Percentiles rank a stretch among this genome's conserved stretches.
Conservation (phyloP, 345 rosid genomes). For the Carallia brachiata region DNA sequence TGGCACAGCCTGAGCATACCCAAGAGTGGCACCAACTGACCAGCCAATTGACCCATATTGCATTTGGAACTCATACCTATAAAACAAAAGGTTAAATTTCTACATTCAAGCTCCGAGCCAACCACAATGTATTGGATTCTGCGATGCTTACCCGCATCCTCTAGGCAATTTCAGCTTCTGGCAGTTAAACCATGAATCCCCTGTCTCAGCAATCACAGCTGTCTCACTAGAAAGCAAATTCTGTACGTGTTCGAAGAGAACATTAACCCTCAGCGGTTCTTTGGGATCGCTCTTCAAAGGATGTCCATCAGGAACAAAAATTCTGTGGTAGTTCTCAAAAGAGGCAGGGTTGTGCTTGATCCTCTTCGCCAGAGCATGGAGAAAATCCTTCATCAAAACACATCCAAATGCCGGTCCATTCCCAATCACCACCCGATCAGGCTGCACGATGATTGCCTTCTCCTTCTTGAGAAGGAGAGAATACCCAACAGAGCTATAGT, state of each 20-base stretch:
- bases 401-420: conserved; percentile 82
- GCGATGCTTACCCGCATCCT: conserved; percentile 62
- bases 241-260: conserved; percentile 69
- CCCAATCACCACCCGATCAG: conserved; percentile 57
- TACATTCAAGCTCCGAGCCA: neutral
- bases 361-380: conserved; percentile 54
- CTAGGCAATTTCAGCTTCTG: conserved; percentile 70
- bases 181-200: conserved; percentile 88
- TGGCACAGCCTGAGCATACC: conserved; percentile 74
- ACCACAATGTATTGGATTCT: too few relatives aligned
- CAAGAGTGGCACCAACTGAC: conserved; percentile 85
- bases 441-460: conserved; percentile 77
- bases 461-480: conserved; percentile 80
- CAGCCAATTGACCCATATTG: conserved; percentile 89
- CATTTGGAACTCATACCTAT: conserved; percentile 85
- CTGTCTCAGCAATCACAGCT: conserved; percentile 83
- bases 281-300: conserved; percentile 49
- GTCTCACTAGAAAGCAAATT: conserved; percentile 63
- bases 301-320: conserved; percentile 59
- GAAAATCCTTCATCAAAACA: conserved; percentile 72
- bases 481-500: conserved; percentile 79
- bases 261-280: conserved; percentile 75
- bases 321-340: conserved; percentile 69
- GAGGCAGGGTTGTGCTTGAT: conserved; percentile 54
- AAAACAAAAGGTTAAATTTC: neutral